Conservation (phyloP, 148 eudicot genomes). For the Pharnaceum exiguum region DNA sequence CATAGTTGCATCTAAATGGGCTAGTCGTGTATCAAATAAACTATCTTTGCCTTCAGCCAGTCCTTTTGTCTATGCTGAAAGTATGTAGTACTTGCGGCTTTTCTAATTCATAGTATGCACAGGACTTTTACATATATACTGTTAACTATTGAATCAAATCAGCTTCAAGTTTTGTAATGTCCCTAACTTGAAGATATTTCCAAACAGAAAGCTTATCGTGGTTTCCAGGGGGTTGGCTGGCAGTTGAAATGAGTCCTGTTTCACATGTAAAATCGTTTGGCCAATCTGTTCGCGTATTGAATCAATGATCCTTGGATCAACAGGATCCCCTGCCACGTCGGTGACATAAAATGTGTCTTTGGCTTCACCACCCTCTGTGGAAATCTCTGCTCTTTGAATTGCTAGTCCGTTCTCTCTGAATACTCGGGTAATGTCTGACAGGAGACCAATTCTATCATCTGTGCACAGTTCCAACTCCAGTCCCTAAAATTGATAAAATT, state of each 20-base stretch:
- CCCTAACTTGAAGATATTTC: conserved; percentile 49
- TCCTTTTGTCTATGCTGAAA: background rate
- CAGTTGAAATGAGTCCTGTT: conserved; percentile 30
- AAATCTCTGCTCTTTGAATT: conserved; percentile 70
- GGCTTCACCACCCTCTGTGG: conserved; percentile 64
- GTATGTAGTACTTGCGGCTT: background rate
- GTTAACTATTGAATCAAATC: conserved; percentile 13
- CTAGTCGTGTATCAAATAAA: background rate
- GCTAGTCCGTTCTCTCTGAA: conserved; percentile 76
- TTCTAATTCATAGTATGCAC: conserved; percentile 7
- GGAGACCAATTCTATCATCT: conserved; percentile 73
- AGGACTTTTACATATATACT: conserved; percentile 5
- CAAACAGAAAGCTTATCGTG: conserved; percentile 52
- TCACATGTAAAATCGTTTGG: conserved; percentile 47
- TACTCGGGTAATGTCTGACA: conserved; percentile 77
- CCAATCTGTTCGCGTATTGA: conserved; percentile 63
- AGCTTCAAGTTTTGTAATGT: conserved; percentile 16
- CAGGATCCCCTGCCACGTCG: conserved; percentile 66
- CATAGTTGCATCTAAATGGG: background rate
- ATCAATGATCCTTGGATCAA: conserved; percentile 48
- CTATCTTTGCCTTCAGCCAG: background rate
- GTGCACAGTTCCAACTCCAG: conserved; percentile 67
- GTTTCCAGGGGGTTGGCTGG: conserved; percentile 49
- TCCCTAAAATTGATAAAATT: conserved; percentile 45
- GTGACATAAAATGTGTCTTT: conserved; percentile 69